Conservation (phyloP, 1,284 basidiomycete genomes). For the Hymenochaete sp. region DNA sequence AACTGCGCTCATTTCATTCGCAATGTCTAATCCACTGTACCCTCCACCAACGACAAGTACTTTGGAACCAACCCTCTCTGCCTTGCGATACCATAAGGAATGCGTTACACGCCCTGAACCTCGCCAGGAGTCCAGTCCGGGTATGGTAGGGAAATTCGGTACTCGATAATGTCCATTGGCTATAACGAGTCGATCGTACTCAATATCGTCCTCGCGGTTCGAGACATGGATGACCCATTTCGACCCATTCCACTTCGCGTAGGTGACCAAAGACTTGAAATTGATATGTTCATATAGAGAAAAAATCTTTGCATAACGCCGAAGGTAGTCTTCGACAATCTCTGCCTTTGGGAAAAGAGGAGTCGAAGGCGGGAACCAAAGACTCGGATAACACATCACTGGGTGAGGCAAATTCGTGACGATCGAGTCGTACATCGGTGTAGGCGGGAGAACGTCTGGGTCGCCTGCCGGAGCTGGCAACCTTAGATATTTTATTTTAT, state of each 20-base stretch:
- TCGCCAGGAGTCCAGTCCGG: slow-evolving; percentile 54
- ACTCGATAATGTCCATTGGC: slow-evolving; percentile 65
- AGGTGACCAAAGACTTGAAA: slow-evolving; percentile 41
- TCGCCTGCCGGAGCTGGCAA: slow-evolving; percentile 40
- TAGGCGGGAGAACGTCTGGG: slow-evolving; percentile 38
- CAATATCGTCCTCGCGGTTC: not conserved
- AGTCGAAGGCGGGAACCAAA: slow-evolving; percentile 59
- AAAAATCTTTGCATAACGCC: slow-evolving; percentile 51
- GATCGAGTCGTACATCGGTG: slow-evolving; percentile 67
- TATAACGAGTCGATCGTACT: slow-evolving; percentile 56
- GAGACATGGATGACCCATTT: slow-evolving; percentile 41
- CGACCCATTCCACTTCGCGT: slow-evolving; percentile 32
- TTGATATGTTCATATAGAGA: slow-evolving; percentile 45
- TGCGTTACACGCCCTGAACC: slow-evolving; percentile 42
- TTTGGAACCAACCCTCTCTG: slow-evolving; percentile 35
- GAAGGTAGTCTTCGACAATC: slow-evolving; percentile 52
- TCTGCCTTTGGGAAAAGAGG: slow-evolving; percentile 54
- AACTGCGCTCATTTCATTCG: slow-evolving; percentile 41
- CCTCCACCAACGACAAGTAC: slow-evolving; percentile 65
- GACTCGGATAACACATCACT: slow-evolving; percentile 57
- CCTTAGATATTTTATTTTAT: slow-evolving; percentile 31
- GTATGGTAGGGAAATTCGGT: slow-evolving; percentile 50
- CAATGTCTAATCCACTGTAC: slow-evolving; percentile 60
- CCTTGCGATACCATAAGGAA: slow-evolving; percentile 58
- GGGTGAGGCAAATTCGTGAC: slow-evolving; percentile 72